Conservation (phyloP, 257 asterid genomes). For the Solanum chaucha region DNA sequence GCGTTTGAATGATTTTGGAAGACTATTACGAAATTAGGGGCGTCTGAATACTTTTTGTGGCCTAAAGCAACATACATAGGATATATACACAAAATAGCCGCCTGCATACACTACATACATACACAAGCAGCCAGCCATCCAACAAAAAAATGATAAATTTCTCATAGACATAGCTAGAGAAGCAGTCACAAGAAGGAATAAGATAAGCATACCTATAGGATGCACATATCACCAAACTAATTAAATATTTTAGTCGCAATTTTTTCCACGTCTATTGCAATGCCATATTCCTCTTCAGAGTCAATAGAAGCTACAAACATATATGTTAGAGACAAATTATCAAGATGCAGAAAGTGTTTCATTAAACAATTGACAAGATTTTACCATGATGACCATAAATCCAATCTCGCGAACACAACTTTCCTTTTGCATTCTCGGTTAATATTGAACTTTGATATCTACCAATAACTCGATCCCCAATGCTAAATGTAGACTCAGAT, state of each 20-base stretch:
- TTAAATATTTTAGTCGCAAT: not conserved
- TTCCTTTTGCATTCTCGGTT: not conserved
- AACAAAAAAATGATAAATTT: too few relatives aligned
- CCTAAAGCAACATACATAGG: too few relatives aligned
- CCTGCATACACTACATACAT: too few relatives aligned
- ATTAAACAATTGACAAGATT: not conserved
- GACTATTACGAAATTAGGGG: too few relatives aligned
- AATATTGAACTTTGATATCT: not conserved
- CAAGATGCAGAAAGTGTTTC: not conserved
- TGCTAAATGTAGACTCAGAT: not conserved
- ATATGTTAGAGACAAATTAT: not conserved
- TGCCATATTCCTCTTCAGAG: not conserved
- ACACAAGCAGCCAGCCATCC: too few relatives aligned
- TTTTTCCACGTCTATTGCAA: not conserved
- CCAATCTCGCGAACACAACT: not conserved
- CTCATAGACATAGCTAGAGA: too few relatives aligned
- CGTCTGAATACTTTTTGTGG: too few relatives aligned
- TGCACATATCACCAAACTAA: too few relatives aligned
- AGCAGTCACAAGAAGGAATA: too few relatives aligned
- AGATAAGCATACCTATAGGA: not conserved
- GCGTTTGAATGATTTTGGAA: too few relatives aligned
- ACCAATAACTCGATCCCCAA: not conserved
- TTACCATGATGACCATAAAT: not conserved
- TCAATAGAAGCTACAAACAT: not conserved
- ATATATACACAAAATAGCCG: too few relatives aligned